Percentiles rank a stretch among this genome's conserved stretches.
Evolutionary conservation across 2,329 filamentous ascomycete species (phyloP).

Genomic region (Pyricularia sp.): DNA sequence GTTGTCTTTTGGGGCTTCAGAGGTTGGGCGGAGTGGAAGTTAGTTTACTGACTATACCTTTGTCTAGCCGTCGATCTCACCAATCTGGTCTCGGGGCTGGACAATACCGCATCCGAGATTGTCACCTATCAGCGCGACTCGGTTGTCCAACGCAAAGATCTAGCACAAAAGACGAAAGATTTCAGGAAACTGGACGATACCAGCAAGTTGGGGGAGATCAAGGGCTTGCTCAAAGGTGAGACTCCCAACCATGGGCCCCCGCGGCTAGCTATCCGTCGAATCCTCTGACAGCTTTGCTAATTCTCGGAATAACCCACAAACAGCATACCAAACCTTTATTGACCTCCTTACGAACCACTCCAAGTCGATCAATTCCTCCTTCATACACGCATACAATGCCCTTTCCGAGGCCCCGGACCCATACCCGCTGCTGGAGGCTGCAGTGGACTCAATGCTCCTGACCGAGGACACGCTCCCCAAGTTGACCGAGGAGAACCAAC

Average conservation of each 20-base stretch:
- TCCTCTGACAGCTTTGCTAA: not conserved
- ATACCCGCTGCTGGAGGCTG: slow-evolving; percentile 91
- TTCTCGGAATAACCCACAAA: not conserved
- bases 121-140: slow-evolving; percentile 89
- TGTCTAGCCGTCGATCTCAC: slow-evolving; percentile 74
- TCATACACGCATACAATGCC: slow-evolving; percentile 85
- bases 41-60: slow-evolving; percentile 3
- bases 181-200: slow-evolving; percentile 90
- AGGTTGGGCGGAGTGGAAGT: not conserved
- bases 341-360: slow-evolving; percentile 93
- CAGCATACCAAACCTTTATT: slow-evolving; percentile 95
- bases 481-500: slow-evolving; percentile 78
- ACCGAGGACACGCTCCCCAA: slow-evolving; percentile 90
- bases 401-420: slow-evolving; percentile 94
- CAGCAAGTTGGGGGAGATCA: slow-evolving; percentile 79
- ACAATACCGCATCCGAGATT: slow-evolving; percentile 91
- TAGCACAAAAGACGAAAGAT: slow-evolving; percentile 98
- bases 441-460: slow-evolving; percentile 84
- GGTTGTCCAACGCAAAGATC: slow-evolving; percentile 90
- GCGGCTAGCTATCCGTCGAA: not conserved
- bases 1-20: not conserved
- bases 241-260: not conserved
- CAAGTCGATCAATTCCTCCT: slow-evolving; percentile 87
- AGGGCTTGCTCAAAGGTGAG: slow-evolving; percentile 75
- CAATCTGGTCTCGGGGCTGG: slow-evolving; percentile 72